Base-by-base conservation (phyloP, 2,329 filamentous ascomycete species). In the Diaporthe sp. region DNA sequence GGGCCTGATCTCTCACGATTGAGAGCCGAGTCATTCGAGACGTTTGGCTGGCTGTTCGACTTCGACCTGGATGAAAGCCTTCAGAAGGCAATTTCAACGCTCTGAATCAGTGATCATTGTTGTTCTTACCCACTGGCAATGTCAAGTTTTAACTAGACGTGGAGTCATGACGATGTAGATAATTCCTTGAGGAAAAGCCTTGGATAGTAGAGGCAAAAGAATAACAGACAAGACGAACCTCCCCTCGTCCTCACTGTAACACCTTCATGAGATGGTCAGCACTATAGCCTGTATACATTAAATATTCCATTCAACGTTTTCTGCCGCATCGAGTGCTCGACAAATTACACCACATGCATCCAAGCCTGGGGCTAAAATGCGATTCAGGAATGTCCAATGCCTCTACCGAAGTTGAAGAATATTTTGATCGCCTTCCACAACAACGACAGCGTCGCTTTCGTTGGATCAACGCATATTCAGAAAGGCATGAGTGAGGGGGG, bases 1-100 rank as follows among this genome's bases (percentile, higher is more conserved):
- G 61, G 61, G 1, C 1, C 53, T 17, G 22, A 68, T 20, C 51
- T 74, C 8, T 42, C 34, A 7, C 51, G 61, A 5, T 28, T 74
- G 37, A 68, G 22, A 22, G 34, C 17, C 15, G 61, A 74, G 17
- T 70, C 31, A 12, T 65, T 51, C 2, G 47, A 31, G 31, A 44
- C 53, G 15, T 74, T 49, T 20, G 51, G 72, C 28, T 31, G 28
- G 12, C 17, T 74, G 3, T 68, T 74, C 34, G 28, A 74, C n/a
- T 68, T 74, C 47, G 72, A 74, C 44, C 39, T 74, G 25, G 61
- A 68, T 20, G 25, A 74, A n/a, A 74, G 72, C 39, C 61, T 74
- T 10, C 28, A 34, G 2, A 9, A 13, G 2, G 72, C 72, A 7
- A 20, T 74, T 4, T 57, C 39, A 2, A 73, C 22, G n/a, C 9